Percentiles rank a stretch among this genome's conserved stretches.
Conservation (phyloP, 257 asterid genomes). For the Ballota nigra region DNA sequence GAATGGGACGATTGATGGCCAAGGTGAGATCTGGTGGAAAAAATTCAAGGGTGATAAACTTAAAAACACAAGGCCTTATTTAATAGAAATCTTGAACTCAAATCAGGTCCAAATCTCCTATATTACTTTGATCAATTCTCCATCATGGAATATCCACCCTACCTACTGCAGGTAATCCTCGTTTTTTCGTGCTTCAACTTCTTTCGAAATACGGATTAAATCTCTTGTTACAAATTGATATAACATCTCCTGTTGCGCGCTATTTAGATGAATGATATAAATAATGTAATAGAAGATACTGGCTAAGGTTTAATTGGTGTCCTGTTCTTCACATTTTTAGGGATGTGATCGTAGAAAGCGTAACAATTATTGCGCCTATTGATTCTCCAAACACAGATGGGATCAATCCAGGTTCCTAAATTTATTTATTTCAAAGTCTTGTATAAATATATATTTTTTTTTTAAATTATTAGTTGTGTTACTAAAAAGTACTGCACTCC, state of each 20-base stretch:
- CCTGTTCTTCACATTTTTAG: constrained; percentile 14
- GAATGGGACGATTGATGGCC: constrained; percentile 77
- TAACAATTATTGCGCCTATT: constrained; percentile 58
- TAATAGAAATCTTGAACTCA: constrained; percentile 59
- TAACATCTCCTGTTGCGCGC: too few relatives aligned
- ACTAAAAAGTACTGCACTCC: too few relatives aligned
- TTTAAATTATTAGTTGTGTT: too few relatives aligned
- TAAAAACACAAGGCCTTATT: constrained; percentile 60
- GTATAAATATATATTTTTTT: too few relatives aligned
- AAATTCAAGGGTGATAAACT: constrained; percentile 38
- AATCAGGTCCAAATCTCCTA: constrained; percentile 54
- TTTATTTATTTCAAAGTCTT: background rate
- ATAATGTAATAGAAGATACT: too few relatives aligned
- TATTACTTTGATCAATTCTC: constrained; percentile 60
- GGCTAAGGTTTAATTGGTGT: too few relatives aligned
- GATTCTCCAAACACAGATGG: constrained; percentile 73
- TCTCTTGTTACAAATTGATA: too few relatives aligned
- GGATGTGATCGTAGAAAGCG: constrained; percentile 49
- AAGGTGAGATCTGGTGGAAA: constrained; percentile 69
- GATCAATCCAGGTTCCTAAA: constrained; percentile 63
- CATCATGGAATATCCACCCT: constrained; percentile 81
- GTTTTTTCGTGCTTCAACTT: too few relatives aligned
- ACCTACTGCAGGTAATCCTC: constrained; percentile 31
- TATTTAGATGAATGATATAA: too few relatives aligned
- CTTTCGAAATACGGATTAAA: too few relatives aligned